Evolutionary conservation across 768 basidiomycete genomes (phyloP).

Genomic region (Rhodocollybia butyracea): DNA sequence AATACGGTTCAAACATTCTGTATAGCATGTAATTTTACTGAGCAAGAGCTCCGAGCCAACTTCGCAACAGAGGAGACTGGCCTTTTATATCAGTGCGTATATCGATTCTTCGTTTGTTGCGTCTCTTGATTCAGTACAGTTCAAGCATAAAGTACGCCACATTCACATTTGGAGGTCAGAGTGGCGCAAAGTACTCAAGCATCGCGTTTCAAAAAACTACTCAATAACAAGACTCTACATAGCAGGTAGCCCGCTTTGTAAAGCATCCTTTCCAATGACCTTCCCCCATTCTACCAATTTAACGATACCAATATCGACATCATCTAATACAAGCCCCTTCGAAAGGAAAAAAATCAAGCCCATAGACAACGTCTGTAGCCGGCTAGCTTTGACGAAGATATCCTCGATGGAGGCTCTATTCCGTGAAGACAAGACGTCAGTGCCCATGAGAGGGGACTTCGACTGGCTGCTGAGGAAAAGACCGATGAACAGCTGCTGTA

Average conservation of each 20-base stretch:
- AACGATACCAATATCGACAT: slow-evolving; percentile 26
- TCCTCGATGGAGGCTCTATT: slow-evolving; percentile 68
- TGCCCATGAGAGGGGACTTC: slow-evolving; percentile 57
- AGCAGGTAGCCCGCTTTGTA: slow-evolving; percentile 53
- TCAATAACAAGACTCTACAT: neutral
- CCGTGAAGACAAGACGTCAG: slow-evolving; percentile 38
- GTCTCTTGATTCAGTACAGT: slow-evolving; percentile 31
- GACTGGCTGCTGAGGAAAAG: slow-evolving; percentile 76
- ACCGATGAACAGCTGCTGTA: slow-evolving; percentile 65
- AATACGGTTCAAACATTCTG: slow-evolving; percentile 1
- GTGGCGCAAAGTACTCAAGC: slow-evolving; percentile 65
- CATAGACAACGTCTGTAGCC: slow-evolving; percentile 62
- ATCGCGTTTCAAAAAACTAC: slow-evolving; percentile 59
- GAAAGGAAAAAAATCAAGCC: slow-evolving; percentile 74
- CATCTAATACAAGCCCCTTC: slow-evolving; percentile 34
- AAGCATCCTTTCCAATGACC: slow-evolving; percentile 63
- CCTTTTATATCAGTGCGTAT: slow-evolving; percentile 58
- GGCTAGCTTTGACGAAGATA: slow-evolving; percentile 72
- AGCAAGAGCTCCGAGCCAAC: slow-evolving; percentile 59
- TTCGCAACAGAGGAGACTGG: slow-evolving; percentile 48
- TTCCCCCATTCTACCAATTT: slow-evolving; percentile 65
- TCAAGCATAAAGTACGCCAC: slow-evolving; percentile 71
- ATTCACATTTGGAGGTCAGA: slow-evolving; percentile 75
- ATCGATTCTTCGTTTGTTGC: neutral
- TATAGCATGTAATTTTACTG: slow-evolving; percentile 82